These are phyloP conservation scores for Sporothrix inflata DNA, from an alignment of 2,329 filamentous ascomycete genomes.

Conservation along the genomic window DNA sequence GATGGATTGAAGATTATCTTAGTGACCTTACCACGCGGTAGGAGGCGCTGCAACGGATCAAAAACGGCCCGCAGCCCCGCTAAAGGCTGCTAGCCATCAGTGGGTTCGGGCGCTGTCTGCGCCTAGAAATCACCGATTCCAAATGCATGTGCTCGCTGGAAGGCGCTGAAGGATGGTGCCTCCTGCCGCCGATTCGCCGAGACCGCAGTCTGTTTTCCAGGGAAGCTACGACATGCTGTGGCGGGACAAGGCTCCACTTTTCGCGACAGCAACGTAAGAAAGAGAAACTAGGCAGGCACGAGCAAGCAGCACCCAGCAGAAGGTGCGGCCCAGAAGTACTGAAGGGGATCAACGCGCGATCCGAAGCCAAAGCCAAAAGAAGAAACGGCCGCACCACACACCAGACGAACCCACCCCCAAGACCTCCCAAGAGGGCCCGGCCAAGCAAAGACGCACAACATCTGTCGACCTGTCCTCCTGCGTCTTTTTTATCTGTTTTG, in stretches of 20 bases:
- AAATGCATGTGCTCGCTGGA: not conserved
- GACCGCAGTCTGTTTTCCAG: not conserved
- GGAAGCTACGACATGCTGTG: slow-evolving; percentile 31
- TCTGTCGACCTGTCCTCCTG: slow-evolving; percentile 6
- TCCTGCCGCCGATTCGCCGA: slow-evolving; percentile 2
- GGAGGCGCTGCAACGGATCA: slow-evolving; percentile 25
- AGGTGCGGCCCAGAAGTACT: not conserved
- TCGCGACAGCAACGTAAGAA: slow-evolving; percentile 15
- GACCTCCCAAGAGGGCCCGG: not conserved
- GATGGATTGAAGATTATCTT: not conserved
- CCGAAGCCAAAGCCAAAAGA: slow-evolving; percentile 19
- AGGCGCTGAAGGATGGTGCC: not conserved
- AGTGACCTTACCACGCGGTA: slow-evolving; percentile 5
- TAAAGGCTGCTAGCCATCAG: not conserved
- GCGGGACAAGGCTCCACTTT: slow-evolving; percentile 24
- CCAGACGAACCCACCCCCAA: slow-evolving; percentile 15
- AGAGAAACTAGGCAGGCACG: slow-evolving; percentile 12
- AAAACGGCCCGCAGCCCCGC: slow-evolving; percentile 27
- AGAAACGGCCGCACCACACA: slow-evolving; percentile 16
- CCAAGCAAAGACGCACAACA: not conserved
- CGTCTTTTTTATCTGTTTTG: not conserved
- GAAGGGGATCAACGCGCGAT: slow-evolving; percentile 15
- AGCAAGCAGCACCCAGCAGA: not conserved
- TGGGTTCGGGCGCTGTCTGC: not conserved
- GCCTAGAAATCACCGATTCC: not conserved